Conservation (phyloP, 352 stramenopile species). For the Globisporangium radiosum region DNA sequence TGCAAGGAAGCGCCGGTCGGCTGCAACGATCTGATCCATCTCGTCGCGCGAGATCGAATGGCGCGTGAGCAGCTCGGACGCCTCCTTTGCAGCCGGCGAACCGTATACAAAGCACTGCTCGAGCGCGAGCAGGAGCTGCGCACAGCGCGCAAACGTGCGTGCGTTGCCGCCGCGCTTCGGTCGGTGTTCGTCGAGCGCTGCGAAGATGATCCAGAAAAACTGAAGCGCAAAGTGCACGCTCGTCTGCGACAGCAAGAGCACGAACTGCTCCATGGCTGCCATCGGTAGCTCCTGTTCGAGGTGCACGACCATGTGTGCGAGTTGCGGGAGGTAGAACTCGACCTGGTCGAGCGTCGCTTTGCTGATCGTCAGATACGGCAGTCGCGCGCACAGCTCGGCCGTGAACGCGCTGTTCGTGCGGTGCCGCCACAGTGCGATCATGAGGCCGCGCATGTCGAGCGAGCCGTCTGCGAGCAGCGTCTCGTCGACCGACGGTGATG, state of each 20-base stretch:
- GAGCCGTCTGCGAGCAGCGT: slow-evolving; percentile 38
- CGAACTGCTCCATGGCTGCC: slow-evolving; percentile 73
- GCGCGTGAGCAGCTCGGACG: slow-evolving; percentile 41
- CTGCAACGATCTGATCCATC: slow-evolving; percentile 67
- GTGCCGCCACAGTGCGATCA: slow-evolving; percentile 74
- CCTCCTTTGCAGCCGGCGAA: slow-evolving; percentile 47
- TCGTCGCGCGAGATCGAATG: slow-evolving; percentile 63
- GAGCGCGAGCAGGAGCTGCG: slow-evolving; percentile 60
- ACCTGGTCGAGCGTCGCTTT: slow-evolving; percentile 60
- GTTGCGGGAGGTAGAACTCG: slow-evolving; percentile 76
- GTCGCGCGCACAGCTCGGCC: slow-evolving; percentile 46
- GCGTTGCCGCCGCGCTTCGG: slow-evolving; percentile 60
- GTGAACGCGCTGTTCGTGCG: slow-evolving; percentile 55
- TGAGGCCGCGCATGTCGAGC: slow-evolving; percentile 62
- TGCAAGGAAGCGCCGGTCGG: slow-evolving; percentile 68
- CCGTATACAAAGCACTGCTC: slow-evolving; percentile 82
- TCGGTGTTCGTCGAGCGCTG: slow-evolving; percentile 67
- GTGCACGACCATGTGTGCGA: slow-evolving; percentile 81
- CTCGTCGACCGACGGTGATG: slow-evolving; percentile 16
- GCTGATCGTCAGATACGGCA: slow-evolving; percentile 42
- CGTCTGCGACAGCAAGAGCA: slow-evolving; percentile 63
- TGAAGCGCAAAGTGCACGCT: slow-evolving; percentile 80
- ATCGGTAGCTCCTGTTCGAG: slow-evolving; percentile 73
- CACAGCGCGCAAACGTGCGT: slow-evolving; percentile 64
- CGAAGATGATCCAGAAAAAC: slow-evolving; percentile 84